These are phyloP conservation scores for Hericium alpestre DNA, from an alignment of 768 basidiomycete species.

Conservation along the genomic window DNA sequence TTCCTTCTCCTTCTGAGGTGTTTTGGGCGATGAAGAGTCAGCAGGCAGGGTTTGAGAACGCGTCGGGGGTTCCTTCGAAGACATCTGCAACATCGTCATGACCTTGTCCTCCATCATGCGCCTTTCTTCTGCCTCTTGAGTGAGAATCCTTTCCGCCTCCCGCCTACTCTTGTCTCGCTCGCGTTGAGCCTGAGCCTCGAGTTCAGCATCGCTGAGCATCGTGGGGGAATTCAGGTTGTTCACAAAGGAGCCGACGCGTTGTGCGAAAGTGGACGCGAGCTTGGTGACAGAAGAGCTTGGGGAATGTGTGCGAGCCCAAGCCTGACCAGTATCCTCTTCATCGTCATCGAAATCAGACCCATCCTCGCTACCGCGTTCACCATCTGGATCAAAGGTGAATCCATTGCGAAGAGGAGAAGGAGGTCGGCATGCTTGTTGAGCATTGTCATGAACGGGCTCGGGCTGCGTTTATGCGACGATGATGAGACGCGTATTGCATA, in stretches of 20 bases:
- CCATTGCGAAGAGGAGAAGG: constrained; percentile 67
- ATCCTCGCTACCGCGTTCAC: constrained; percentile 27
- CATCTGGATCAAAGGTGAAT: constrained; percentile 44
- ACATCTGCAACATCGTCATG: constrained; percentile 60
- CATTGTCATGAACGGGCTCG: constrained; percentile 30
- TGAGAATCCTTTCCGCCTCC: constrained; percentile 72
- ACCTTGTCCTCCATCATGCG: constrained; percentile 64
- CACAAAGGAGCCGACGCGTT: constrained; percentile 62
- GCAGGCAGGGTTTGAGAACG: constrained; percentile 41
- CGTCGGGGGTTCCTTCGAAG: constrained; percentile 17
- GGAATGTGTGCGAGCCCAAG: constrained; percentile 41
- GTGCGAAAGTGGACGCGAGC: constrained; percentile 65
- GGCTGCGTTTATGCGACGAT: constrained; percentile 22
- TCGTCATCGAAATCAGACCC: constrained; percentile 37
- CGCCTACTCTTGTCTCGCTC: constrained; percentile 67
- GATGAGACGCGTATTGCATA: constrained; percentile 7
- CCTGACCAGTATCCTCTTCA: constrained; percentile 29
- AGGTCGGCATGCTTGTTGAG: constrained; percentile 34
- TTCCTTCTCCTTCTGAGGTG: constrained; percentile 47
- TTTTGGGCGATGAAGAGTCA: constrained; percentile 41
- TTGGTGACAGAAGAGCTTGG: constrained; percentile 63
- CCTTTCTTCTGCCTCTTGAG: constrained; percentile 58
- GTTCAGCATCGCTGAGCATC: constrained; percentile 61
- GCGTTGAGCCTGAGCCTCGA: constrained; percentile 70
- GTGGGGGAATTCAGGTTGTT: constrained; percentile 32